Percentiles rank a stretch among this genome's conserved stretches.
Conservation (phyloP, 257 asterid genomes). For the Henckelia pumila region DNA sequence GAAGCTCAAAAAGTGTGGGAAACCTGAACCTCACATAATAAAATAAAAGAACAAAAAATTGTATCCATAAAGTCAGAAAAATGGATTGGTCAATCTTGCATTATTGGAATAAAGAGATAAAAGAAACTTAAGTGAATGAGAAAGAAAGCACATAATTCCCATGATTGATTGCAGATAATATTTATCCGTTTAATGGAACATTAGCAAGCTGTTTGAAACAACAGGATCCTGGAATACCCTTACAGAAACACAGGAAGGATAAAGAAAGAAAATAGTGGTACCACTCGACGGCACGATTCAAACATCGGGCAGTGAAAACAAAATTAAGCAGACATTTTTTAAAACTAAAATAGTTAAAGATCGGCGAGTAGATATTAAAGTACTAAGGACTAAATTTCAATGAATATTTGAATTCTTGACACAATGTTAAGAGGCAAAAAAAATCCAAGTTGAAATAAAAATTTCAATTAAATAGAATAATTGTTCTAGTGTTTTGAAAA, state of each 20-base stretch:
- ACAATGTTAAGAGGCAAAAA: background rate
- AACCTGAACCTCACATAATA: background rate
- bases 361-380: background rate
- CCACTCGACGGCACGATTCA: background rate
- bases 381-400: background rate
- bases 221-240: too few relatives aligned
- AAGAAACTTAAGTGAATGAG: background rate
- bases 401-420: background rate
- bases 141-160: background rate
- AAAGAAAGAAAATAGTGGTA: background rate
- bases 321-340: background rate
- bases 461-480: background rate
- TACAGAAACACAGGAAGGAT: background rate
- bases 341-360: background rate
- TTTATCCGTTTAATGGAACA: background rate
- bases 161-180: conserved; percentile 1
- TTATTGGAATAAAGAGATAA: background rate
- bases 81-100: background rate
- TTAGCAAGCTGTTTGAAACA: background rate
- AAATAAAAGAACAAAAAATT: background rate
- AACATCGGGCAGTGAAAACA: background rate
- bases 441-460: too few relatives aligned
- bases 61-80: background rate
- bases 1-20: conserved; percentile 10
- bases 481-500: background rate